Base-by-base conservation (phyloP, 768 basidiomycete species). In the Phaffia australis region DNA sequence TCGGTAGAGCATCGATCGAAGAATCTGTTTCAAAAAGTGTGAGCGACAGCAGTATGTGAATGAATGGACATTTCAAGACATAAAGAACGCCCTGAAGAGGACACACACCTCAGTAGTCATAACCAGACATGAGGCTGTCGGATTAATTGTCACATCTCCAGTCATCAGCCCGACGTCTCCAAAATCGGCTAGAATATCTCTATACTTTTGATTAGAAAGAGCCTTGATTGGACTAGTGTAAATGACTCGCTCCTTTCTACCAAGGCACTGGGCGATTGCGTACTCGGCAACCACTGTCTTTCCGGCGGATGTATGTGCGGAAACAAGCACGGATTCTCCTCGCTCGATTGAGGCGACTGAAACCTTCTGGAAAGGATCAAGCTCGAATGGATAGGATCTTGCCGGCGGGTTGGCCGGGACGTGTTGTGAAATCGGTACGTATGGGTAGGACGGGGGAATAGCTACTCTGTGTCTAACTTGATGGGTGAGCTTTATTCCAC, bases 221-320 rank as follows among this genome's bases (percentile, higher is more conserved):
- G 95, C 95, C 84, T 99, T 99, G 79, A 99, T 99, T 64, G 95
- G 95, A 82, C 89, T 92, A 27, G 95, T 99, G 79, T 99, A 99
- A 69, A 98, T 95, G 72, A 98, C 94, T 76, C 95, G 82, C 78
- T 95, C 89, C 74, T 90, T 91, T 74, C 87, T 86, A 76, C 85
- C 85, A 72, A 99, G 79, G 81, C 89, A 93, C 76, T 91, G 89
- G 0, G 95, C 95, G 74, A 99, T 98, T 56, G 95, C 95, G 77
- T 98, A 99, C 80, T 99, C 95, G 56, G 95, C 95, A 69, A 99
- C 95, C 69, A 98, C 95, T 1, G 95, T 99, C 79, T 99, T 99
- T 73, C 95, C 95, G 47, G 95, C 95, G 77, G 89, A 93, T 6
- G 95, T 99, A 79, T 99, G 95, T 0, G 95, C 95, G 27, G 94